Evolutionary conservation across 108 stramenopile genomes (phyloP).

Genomic region (Cyclotella sp.): DNA sequence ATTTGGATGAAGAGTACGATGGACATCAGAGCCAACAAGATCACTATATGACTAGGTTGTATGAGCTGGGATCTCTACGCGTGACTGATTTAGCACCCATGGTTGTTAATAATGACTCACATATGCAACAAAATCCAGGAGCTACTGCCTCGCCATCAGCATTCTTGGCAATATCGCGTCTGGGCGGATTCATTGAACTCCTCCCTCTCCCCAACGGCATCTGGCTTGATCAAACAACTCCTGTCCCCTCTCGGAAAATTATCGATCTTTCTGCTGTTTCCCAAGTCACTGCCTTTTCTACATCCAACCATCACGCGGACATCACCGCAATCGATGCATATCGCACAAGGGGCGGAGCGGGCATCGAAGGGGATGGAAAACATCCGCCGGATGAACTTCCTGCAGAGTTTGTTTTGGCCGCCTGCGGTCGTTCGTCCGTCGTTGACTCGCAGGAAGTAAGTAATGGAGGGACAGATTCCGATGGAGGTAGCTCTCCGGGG

Average conservation of each 20-base stretch:
- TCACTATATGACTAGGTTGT: constrained; percentile 10
- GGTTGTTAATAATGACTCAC: constrained; percentile 17
- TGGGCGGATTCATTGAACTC: constrained; percentile 83
- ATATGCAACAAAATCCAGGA: constrained; percentile 10
- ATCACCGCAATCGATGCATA: constrained; percentile 64
- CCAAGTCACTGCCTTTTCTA: constrained; percentile 58
- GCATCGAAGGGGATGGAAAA: constrained; percentile 52
- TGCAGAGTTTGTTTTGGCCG: constrained; percentile 68
- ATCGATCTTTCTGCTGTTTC: constrained; percentile 19
- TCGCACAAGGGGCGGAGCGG: constrained; percentile 50
- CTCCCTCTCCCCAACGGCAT: constrained; percentile 67
- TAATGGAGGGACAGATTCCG: background rate
- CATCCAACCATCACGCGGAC: constrained; percentile 62
- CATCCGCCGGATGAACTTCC: constrained; percentile 53
- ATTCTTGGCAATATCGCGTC: constrained; percentile 66
- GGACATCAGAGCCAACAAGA: background rate
- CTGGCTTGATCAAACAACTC: constrained; percentile 36
- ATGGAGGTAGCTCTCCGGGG: background rate
- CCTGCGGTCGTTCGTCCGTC: constrained; percentile 52
- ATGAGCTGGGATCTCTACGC: constrained; percentile 37
- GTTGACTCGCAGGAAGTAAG: constrained; percentile 19
- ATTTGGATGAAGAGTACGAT: constrained; percentile 8
- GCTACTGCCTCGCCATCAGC: constrained; percentile 14
- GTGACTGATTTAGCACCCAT: constrained; percentile 48
- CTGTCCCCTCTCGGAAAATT: constrained; percentile 8